Percentiles rank a stretch among this genome's conserved stretches.
Conservation (phyloP, 768 basidiomycete species). For the Sarcodon sp. region DNA sequence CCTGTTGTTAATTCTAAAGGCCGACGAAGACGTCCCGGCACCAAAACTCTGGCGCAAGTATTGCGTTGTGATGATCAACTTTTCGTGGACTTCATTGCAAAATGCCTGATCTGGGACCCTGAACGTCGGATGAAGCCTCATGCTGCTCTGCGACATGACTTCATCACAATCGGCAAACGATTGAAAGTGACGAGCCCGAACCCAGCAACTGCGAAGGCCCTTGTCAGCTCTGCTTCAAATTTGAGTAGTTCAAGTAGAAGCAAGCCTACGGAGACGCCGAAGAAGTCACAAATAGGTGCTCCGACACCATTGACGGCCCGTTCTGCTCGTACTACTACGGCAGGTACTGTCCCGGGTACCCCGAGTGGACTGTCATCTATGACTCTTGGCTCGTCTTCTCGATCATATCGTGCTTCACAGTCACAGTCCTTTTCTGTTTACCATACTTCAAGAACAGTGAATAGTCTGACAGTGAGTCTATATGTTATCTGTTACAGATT, state of each 20-base stretch:
- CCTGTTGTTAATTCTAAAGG: slow-evolving; percentile 96
- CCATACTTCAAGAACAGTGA: slow-evolving; percentile 65
- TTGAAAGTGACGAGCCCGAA: slow-evolving; percentile 29
- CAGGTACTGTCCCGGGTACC: slow-evolving; percentile 37
- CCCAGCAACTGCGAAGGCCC: slow-evolving; percentile 36
- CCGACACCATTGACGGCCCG: slow-evolving; percentile 82
- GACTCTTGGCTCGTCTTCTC: slow-evolving; percentile 44
- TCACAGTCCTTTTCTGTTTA: slow-evolving; percentile 60
- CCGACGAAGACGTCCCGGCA: slow-evolving; percentile 79
- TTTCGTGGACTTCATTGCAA: slow-evolving; percentile 93
- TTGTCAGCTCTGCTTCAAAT: slow-evolving; percentile 39
- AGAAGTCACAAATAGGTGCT: slow-evolving; percentile 83
- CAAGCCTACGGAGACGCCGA: slow-evolving; percentile 59
- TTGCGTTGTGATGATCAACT: slow-evolving; percentile 88
- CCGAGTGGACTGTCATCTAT: slow-evolving; percentile 33
- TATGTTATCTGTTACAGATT: background rate
- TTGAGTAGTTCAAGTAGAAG: slow-evolving; percentile 37
- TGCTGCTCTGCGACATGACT: slow-evolving; percentile 84
- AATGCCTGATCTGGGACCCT: slow-evolving; percentile 98
- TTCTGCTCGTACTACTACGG: slow-evolving; percentile 37
- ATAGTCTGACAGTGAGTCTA: slow-evolving; percentile 21
- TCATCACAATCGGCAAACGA: slow-evolving; percentile 58
- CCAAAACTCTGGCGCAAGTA: slow-evolving; percentile 82
- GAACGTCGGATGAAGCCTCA: slow-evolving; percentile 92
- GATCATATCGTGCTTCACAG: slow-evolving; percentile 59